Conservation (phyloP, 2,329 filamentous ascomycete species). For the Pochonia chlamydosporia region DNA sequence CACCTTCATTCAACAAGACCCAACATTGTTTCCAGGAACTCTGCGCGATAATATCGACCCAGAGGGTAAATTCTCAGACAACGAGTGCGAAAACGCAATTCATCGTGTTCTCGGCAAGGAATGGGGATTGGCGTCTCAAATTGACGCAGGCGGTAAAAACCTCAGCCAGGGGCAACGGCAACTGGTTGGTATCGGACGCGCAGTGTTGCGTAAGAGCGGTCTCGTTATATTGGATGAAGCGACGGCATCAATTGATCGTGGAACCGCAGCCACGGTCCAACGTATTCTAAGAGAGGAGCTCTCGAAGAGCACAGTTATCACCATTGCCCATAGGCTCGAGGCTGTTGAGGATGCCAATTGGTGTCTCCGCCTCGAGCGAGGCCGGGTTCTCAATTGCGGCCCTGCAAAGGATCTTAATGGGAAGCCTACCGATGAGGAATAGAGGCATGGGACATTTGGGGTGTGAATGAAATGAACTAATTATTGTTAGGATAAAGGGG, state of each 20-base stretch:
- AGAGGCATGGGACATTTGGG: too few relatives aligned
- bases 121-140: constrained; percentile 42
- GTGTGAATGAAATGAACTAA: too few relatives aligned
- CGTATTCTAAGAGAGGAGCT: constrained; percentile 51
- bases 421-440: background rate
- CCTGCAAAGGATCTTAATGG: constrained; percentile 22
- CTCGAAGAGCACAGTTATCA: constrained; percentile 52
- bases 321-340: constrained; percentile 60
- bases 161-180: constrained; percentile 59
- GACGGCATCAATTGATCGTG: constrained; percentile 56
- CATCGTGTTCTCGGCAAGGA: constrained; percentile 50
- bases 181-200: constrained; percentile 54
- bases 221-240: constrained; percentile 61
- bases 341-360: constrained; percentile 55
- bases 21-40: constrained; percentile 54
- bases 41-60: constrained; percentile 64
- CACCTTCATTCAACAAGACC: constrained; percentile 60
- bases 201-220: constrained; percentile 53
- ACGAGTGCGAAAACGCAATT: constrained; percentile 45
- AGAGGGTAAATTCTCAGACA: constrained; percentile 49
- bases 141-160: constrained; percentile 56
- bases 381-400: constrained; percentile 44
- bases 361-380: constrained; percentile 47
- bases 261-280: constrained; percentile 54
- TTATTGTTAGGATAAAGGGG: background rate